These are phyloP conservation scores for Blastobotrys serpentis DNA, from an alignment of 1,139 yeast genomes.

Conservation along the genomic window DNA sequence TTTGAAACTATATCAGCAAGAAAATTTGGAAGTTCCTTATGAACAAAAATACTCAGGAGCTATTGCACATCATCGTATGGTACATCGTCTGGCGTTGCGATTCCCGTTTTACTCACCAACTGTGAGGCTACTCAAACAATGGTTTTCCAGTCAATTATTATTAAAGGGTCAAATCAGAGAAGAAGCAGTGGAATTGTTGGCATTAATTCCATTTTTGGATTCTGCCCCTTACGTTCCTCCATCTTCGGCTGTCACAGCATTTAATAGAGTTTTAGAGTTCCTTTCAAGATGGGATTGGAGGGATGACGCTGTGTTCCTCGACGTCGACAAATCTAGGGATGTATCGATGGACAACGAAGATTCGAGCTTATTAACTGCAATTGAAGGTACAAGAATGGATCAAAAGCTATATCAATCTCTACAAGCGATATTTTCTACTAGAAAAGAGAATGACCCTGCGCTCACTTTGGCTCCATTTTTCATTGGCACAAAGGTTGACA, in stretches of 20 bases:
- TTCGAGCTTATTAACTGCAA: slow-evolving; percentile 23
- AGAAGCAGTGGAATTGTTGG: slow-evolving; percentile 78
- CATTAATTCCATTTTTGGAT: slow-evolving; percentile 81
- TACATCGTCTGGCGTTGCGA: slow-evolving; percentile 67
- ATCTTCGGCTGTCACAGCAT: slow-evolving; percentile 74
- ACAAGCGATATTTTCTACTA: slow-evolving; percentile 59
- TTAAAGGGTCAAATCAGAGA: slow-evolving; percentile 63
- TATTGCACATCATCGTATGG: slow-evolving; percentile 78
- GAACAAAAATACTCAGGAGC: slow-evolving; percentile 63
- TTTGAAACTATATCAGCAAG: slow-evolving; percentile 62
- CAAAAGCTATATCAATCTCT: slow-evolving; percentile 62
- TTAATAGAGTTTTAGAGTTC: slow-evolving; percentile 68
- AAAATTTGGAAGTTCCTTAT: slow-evolving; percentile 32
- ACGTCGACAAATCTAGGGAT: slow-evolving; percentile 55
- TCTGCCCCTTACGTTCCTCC: slow-evolving; percentile 82
- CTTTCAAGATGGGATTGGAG: slow-evolving; percentile 92
- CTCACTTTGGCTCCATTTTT: slow-evolving; percentile 78
- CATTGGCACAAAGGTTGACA: slow-evolving; percentile 77
- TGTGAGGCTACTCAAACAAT: slow-evolving; percentile 77
- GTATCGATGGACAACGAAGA: slow-evolving; percentile 39
- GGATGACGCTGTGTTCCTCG: slow-evolving; percentile 78
- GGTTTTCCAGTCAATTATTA: slow-evolving; percentile 63
- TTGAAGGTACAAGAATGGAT: slow-evolving; percentile 59
- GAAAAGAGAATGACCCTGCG: slow-evolving; percentile 76
- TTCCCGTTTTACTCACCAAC: slow-evolving; percentile 77